Conservation (phyloP, 2,329 filamentous ascomycete genomes). For the Aspergillus sp. region DNA sequence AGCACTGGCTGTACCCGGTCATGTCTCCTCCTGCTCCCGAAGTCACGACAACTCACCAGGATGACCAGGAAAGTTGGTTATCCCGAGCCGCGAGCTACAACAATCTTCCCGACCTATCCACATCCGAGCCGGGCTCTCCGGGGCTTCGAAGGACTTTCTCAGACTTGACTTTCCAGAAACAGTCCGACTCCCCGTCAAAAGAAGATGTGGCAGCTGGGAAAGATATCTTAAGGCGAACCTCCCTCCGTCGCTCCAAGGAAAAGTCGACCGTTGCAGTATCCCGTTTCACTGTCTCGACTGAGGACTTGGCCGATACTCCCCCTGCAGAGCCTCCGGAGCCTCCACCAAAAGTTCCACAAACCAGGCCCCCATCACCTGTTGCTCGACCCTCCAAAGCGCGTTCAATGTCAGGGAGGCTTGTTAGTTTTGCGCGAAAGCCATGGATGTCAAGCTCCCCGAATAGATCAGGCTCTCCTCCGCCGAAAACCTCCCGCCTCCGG, state of each 20-base stretch:
- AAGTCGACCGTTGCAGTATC: constrained; percentile 32
- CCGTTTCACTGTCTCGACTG: constrained; percentile 38
- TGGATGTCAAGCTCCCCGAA: constrained; percentile 48
- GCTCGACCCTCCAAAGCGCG: constrained; percentile 44
- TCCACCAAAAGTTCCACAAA: constrained; percentile 25
- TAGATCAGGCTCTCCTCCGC: constrained; percentile 48
- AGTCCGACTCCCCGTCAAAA: constrained; percentile 37
- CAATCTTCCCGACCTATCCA: constrained; percentile 47
- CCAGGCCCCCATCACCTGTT: constrained; percentile 30
- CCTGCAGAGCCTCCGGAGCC: constrained; percentile 20
- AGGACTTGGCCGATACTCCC: constrained; percentile 33
- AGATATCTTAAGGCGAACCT: constrained; percentile 44
- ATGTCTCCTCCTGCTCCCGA: constrained; percentile 35
- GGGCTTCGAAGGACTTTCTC: constrained; percentile 52
- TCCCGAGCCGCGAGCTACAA: constrained; percentile 61
- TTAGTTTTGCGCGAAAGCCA: constrained; percentile 52
- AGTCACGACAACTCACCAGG: constrained; percentile 21
- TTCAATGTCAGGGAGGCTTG: constrained; percentile 52
- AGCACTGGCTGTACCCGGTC: constrained; percentile 22
- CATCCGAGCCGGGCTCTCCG: constrained; percentile 33
- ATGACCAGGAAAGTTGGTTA: constrained; percentile 35
- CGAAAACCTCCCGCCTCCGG: constrained; percentile 30
- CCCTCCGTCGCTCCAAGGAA: constrained; percentile 37
- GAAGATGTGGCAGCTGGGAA: constrained; percentile 42
- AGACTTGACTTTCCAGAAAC: constrained; percentile 47